These are phyloP conservation scores for Novymonas esmeraldas DNA, from an alignment of 208 protist genomes.

Conservation along the genomic window DNA sequence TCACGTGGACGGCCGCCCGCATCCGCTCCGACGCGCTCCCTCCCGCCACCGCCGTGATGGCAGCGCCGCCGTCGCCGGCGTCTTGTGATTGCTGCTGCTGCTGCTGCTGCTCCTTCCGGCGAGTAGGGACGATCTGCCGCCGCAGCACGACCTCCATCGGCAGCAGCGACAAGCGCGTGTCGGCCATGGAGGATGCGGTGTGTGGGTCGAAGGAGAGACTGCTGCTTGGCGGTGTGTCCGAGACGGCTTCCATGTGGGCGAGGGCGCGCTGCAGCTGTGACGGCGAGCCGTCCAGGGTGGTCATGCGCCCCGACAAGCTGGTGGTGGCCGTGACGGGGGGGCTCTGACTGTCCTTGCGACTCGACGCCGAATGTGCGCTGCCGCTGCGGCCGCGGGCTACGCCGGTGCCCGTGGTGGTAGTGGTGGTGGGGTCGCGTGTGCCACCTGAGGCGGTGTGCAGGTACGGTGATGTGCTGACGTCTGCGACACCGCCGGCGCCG, in stretches of 20 bases:
- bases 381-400: background rate
- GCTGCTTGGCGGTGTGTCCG: conserved; percentile 28
- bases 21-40: background rate
- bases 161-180: conserved; percentile 5
- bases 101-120: background rate
- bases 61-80: background rate
- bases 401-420: background rate
- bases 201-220: conserved; percentile 26
- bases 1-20: background rate
- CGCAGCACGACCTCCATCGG: conserved; percentile 5
- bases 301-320: background rate
- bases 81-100: no score
- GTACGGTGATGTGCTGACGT: background rate
- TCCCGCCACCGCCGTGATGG: background rate
- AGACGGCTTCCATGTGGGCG: conserved; percentile 30
- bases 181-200: conserved; percentile 6
- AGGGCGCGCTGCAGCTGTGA: conserved; percentile 27
- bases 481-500: background rate
- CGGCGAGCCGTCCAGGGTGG: conserved; percentile 14
- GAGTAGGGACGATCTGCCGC: background rate
- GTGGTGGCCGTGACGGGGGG: background rate
- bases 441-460: background rate
- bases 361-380: background rate
- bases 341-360: background rate
- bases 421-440: no score